phyloP scores from a whole-genome alignment of 768 basidiomycete genomes.

The Suillus luteus region DNA sequence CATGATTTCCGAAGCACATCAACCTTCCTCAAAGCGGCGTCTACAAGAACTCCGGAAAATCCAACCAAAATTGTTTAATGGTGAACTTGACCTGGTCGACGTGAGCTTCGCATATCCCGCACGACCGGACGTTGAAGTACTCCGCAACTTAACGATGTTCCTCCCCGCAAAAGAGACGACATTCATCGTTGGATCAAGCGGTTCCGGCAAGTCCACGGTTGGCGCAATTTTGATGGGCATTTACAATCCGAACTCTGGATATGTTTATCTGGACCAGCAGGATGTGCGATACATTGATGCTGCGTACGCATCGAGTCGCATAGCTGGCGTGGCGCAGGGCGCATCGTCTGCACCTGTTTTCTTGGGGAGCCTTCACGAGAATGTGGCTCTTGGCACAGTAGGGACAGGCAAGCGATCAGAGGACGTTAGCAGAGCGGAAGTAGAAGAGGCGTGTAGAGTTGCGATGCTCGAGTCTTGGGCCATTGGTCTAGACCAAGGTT shows the following conservation, averaged over 20 bases:
- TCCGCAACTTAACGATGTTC: conserved; percentile 63
- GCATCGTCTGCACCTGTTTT: conserved; percentile 63
- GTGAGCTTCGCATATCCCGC: conserved; percentile 77
- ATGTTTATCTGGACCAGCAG: conserved; percentile 80
- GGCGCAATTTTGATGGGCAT: conserved; percentile 67
- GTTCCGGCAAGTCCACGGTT: conserved; percentile 77
- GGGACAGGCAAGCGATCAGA: conserved; percentile 45
- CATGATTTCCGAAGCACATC: conserved; percentile 16
- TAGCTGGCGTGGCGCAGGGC: conserved; percentile 79
- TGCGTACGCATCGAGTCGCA: conserved; percentile 62
- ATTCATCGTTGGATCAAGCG: conserved; percentile 79
- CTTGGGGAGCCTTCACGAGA: conserved; percentile 79
- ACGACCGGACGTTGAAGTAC: conserved; percentile 59
- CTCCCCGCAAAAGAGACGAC: conserved; percentile 73
- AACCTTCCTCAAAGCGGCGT: conserved; percentile 16
- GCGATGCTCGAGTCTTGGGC: conserved; percentile 91
- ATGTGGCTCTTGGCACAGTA: conserved; percentile 77
- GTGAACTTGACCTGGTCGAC: conserved; percentile 65
- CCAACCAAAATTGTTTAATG: conserved; percentile 59
- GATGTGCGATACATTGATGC: conserved; percentile 74
- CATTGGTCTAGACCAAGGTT: conserved; percentile 79
- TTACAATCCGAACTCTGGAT: conserved; percentile 68
- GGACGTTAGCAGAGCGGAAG: conserved; percentile 64
- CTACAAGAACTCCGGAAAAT: conserved; percentile 58
- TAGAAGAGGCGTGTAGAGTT: conserved; percentile 78